phyloP scores from a whole-genome alignment of 2,329 filamentous ascomycete genomes.

The Corinectria fuckeliana region DNA sequence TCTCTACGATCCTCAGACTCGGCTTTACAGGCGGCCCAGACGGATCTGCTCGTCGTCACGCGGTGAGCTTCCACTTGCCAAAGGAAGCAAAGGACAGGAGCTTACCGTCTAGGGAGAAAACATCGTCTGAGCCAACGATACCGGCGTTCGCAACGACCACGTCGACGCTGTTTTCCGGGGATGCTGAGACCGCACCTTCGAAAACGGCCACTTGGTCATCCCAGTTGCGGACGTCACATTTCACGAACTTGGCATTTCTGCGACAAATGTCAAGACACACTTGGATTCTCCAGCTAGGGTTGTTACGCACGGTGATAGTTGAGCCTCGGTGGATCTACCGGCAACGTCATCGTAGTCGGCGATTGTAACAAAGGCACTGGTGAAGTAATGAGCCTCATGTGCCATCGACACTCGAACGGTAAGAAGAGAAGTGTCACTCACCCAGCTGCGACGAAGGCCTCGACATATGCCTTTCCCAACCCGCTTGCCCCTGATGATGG shows the following conservation, averaged over 20 bases:
- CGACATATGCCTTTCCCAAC: constrained; percentile 10
- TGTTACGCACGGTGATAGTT: constrained; percentile 1
- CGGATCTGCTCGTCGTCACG: too few relatives aligned
- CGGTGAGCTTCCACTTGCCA: too few relatives aligned
- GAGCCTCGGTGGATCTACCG: not conserved
- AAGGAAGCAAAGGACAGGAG: too few relatives aligned
- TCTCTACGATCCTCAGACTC: constrained; percentile 8
- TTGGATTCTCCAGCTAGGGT: too few relatives aligned
- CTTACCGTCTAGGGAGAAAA: not conserved
- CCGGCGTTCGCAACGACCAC: constrained; percentile 57
- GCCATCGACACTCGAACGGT: not conserved
- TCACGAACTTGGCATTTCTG: constrained; percentile 39
- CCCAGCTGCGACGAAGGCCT: constrained; percentile 10
- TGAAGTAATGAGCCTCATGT: not conserved
- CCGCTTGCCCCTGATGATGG: constrained; percentile 3
- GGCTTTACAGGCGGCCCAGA: not conserved
- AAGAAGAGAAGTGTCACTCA: not conserved
- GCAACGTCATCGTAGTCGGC: constrained; percentile 7
- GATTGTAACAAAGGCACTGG: constrained; percentile 12
- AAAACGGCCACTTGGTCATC: constrained; percentile 51
- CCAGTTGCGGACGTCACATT: constrained; percentile 52
- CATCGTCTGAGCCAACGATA: constrained; percentile 34
- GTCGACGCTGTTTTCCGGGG: constrained; percentile 49
- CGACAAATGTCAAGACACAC: not conserved
- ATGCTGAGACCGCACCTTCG: constrained; percentile 45